Percentiles rank a stretch among this genome's conserved stretches.
Evolutionary conservation across 139 green algal genomes (phyloP).

Genomic region (Bryopsis sp.): DNA sequence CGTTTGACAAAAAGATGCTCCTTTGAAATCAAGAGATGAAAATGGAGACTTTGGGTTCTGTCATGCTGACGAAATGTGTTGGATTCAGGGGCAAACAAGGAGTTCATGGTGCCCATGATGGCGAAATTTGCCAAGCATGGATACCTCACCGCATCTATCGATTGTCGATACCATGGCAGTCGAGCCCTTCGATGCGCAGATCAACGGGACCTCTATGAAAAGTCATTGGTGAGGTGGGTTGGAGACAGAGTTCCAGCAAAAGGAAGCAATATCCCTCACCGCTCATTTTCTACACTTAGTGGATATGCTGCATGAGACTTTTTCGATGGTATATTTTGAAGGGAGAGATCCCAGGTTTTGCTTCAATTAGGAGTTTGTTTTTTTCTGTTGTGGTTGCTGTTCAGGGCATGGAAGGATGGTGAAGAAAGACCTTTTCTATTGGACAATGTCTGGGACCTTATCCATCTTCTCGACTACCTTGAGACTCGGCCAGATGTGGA

Average conservation of each 20-base stretch:
- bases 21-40: not conserved
- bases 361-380: not conserved
- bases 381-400: constrained; percentile 9
- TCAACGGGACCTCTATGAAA: not conserved
- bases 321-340: not conserved
- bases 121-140: constrained; percentile 33
- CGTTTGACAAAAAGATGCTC: not conserved
- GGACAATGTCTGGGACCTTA: constrained; percentile 66
- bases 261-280: constrained; percentile 23
- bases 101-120: constrained; percentile 23
- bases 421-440: constrained; percentile 54
- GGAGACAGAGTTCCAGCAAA: not conserved
- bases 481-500: constrained; percentile 47
- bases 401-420: constrained; percentile 33
- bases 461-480: constrained; percentile 53
- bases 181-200: constrained; percentile 9
- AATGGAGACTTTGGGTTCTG: not conserved
- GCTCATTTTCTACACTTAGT: not conserved
- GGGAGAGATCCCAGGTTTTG: not conserved
- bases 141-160: constrained; percentile 44
- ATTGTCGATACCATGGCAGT: constrained; percentile 49
- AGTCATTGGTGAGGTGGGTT: constrained; percentile 6
- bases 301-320: not conserved
- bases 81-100: constrained; percentile 27
- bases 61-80: not conserved